phyloP scores from a whole-genome alignment of 768 basidiomycete species.

The Hebeloma cylindrosporum region DNA sequence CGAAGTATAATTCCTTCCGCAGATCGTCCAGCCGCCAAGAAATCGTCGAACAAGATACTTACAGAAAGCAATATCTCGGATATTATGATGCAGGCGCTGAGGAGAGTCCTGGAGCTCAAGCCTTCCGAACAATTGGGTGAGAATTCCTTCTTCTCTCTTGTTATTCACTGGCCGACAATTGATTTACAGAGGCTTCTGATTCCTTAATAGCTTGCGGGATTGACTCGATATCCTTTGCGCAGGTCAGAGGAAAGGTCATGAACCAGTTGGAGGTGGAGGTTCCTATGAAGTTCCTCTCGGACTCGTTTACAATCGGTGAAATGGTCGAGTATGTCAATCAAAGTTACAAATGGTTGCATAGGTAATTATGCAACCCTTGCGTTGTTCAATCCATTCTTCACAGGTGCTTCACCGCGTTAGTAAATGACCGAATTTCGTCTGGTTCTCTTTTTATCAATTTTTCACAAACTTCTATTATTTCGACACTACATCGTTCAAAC shows the following conservation, averaged over 20 bases:
- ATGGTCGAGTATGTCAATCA: conserved; percentile 16
- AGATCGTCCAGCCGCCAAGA: not conserved
- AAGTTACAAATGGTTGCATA: not conserved
- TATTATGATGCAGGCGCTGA: conserved; percentile 10
- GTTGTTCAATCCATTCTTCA: not conserved
- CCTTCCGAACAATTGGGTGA: conserved; percentile 16
- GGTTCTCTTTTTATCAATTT: too few species aligned
- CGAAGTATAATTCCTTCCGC: conserved; percentile 4
- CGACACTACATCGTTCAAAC: too few species aligned
- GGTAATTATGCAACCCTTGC: too few species aligned
- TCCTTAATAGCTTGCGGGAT: conserved; percentile 17
- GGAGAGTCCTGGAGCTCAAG: conserved; percentile 14
- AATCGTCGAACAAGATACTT: not conserved
- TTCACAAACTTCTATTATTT: too few species aligned
- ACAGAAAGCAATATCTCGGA: conserved; percentile 1
- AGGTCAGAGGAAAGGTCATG: conserved; percentile 19
- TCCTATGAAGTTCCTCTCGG: conserved; percentile 21
- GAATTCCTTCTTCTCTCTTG: too few species aligned
- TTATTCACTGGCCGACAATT: not conserved
- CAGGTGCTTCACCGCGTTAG: too few species aligned
- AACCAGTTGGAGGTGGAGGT: conserved; percentile 18
- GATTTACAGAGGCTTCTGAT: conserved; percentile 12
- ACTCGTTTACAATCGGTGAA: conserved; percentile 18
- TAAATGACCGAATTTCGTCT: too few species aligned
- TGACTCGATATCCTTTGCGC: conserved; percentile 24